Evolutionary conservation across 2,329 filamentous ascomycete genomes (phyloP).

Genomic region (Fusarium anthophilum): DNA sequence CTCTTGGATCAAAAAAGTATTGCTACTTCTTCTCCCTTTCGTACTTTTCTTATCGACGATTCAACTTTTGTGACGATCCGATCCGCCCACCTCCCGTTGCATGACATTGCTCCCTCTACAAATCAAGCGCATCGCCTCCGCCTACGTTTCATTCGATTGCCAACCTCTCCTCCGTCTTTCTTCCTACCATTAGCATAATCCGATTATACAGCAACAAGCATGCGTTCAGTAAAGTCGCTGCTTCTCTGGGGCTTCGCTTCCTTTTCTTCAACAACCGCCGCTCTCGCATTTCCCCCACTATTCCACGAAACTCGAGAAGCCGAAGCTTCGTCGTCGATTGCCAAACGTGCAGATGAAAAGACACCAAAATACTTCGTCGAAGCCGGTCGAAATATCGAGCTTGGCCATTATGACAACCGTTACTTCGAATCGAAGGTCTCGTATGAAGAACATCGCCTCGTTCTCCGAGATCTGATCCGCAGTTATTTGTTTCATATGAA

Average conservation of each 20-base stretch:
- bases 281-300: conserved; percentile 29
- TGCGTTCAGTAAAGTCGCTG: conserved; percentile 38
- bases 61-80: conserved; percentile 1
- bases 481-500: conserved; percentile 77
- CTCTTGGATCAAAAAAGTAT: conserved; percentile 1
- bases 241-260: conserved; percentile 41
- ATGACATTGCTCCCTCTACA: not conserved
- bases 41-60: not conserved
- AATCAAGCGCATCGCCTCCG: not conserved
- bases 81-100: not conserved
- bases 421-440: conserved; percentile 72
- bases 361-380: conserved; percentile 72
- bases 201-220: not conserved
- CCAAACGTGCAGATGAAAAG: conserved; percentile 17
- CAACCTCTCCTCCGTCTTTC: not conserved
- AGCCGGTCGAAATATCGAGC: conserved; percentile 65
- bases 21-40: not conserved
- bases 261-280: conserved; percentile 21
- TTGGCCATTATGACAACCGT: conserved; percentile 78
- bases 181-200: not conserved
- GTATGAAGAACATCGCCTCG: conserved; percentile 72
- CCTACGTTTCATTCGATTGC: not conserved
- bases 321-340: not conserved
- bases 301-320: conserved; percentile 2
- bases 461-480: conserved; percentile 74